Percentiles rank a stretch among this genome's conserved stretches.
phyloP scores from a whole-genome alignment of 768 basidiomycete genomes.

The Flagelloscypha sp. region DNA sequence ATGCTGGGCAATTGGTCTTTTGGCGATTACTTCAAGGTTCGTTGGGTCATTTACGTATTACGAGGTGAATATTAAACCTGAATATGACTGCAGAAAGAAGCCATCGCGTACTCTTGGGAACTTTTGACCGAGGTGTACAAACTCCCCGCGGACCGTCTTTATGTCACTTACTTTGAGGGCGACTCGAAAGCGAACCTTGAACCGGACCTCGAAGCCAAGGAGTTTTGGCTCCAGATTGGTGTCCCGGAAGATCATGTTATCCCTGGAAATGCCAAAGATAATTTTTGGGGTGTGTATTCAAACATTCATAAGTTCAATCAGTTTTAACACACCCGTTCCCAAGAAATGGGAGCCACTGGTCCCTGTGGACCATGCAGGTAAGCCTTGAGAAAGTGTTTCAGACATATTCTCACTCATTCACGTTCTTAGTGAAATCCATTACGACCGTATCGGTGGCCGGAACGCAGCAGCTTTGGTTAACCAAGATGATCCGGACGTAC shows the following conservation, averaged over 20 bases:
- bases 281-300: slow-evolving; percentile 87
- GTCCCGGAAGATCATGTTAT: slow-evolving; percentile 85
- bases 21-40: slow-evolving; percentile 98
- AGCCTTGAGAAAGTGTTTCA: slow-evolving; percentile 9
- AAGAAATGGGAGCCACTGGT: slow-evolving; percentile 98
- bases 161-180: slow-evolving; percentile 97
- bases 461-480: slow-evolving; percentile 92
- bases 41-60: no score
- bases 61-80: no score
- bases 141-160: slow-evolving; percentile 83
- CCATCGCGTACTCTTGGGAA: slow-evolving; percentile 90
- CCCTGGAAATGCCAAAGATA: slow-evolving; percentile 92
- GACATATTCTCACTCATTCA: background rate
- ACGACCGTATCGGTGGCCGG: slow-evolving; percentile 94
- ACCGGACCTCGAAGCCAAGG: slow-evolving; percentile 81
- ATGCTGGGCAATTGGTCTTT: slow-evolving; percentile 99
- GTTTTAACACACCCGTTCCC: slow-evolving; percentile 5
- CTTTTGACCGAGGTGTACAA: slow-evolving; percentile 84
- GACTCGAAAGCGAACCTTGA: slow-evolving; percentile 78
- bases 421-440: slow-evolving; percentile 82
- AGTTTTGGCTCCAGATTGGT: slow-evolving; percentile 84
- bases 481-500: slow-evolving; percentile 90
- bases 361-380: slow-evolving; percentile 96
- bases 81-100: slow-evolving; percentile 77
- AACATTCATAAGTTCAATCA: slow-evolving; percentile 2